phyloP scores from a whole-genome alignment of 1,284 basidiomycete genomes.

The Ceratobasidium sp. region DNA sequence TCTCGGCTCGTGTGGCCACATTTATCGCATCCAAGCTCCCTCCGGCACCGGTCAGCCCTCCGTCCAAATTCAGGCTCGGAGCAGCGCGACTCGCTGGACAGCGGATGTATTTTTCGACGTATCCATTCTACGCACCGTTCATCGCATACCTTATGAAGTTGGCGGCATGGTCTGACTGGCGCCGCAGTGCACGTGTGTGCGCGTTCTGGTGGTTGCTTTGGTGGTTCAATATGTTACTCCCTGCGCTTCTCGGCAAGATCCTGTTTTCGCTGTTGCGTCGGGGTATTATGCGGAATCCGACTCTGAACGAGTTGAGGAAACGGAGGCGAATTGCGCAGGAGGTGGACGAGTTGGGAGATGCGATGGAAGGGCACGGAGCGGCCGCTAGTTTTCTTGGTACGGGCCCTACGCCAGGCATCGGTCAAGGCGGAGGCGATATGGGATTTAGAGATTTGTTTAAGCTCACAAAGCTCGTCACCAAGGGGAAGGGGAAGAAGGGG shows the following conservation, averaged over 20 bases:
- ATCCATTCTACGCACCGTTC: conserved; percentile 61
- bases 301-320: conserved; percentile 60
- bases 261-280: conserved; percentile 60
- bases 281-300: conserved; percentile 63
- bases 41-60: not conserved
- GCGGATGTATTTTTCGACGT: conserved; percentile 49
- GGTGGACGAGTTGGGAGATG: conserved; percentile 62
- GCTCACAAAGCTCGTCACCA: conserved; percentile 44
- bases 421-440: conserved; percentile 33
- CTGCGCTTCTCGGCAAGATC: conserved; percentile 59
- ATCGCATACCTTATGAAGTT: conserved; percentile 55
- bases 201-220: conserved; percentile 69
- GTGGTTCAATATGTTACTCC: conserved; percentile 64
- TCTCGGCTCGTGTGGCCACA: conserved; percentile 20
- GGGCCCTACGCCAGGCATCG: conserved; percentile 10
- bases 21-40: conserved; percentile 10
- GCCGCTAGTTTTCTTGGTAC: conserved; percentile 21
- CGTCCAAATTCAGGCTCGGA: conserved; percentile 11
- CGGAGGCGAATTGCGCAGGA: conserved; percentile 58
- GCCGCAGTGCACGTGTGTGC: conserved; percentile 60
- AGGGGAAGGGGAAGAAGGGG: conserved; percentile 49
- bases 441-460: conserved; percentile 28
- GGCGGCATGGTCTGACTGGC: conserved; percentile 63
- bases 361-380: conserved; percentile 51
- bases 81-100: conserved; percentile 15